A percentile compares a stretch with the other conserved stretches of the same genome.
These are phyloP conservation scores for Cryphonectria japonica DNA, from an alignment of 2,329 filamentous ascomycete species.

Conservation along the genomic window DNA sequence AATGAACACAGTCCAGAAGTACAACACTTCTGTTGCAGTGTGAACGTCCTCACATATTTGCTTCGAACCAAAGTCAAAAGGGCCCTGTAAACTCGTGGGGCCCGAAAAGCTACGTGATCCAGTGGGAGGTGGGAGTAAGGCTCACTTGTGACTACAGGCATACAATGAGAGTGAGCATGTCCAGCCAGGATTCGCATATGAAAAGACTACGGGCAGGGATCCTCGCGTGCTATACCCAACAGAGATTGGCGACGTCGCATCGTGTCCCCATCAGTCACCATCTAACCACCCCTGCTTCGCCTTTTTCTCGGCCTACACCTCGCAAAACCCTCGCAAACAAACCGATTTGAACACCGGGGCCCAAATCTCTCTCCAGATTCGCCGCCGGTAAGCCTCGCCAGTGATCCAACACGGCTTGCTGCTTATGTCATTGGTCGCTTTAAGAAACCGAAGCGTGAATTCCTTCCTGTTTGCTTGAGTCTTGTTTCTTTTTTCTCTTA, in stretches of 20 bases:
- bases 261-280: neutral
- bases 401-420: neutral
- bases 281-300: neutral
- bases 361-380: neutral
- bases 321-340: neutral
- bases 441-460: neutral
- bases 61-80: neutral
- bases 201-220: neutral
- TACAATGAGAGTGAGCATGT: neutral
- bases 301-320: neutral
- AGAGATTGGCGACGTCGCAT: neutral
- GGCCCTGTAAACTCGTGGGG: neutral
- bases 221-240: constrained; percentile 1
- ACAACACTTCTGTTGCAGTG: neutral
- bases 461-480: neutral
- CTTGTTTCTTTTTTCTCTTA: neutral
- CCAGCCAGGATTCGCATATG: neutral
- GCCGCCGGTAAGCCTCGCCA: neutral
- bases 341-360: neutral
- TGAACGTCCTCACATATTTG: neutral
- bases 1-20: neutral
- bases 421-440: neutral
- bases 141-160: constrained; percentile 3
- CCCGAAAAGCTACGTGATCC: neutral
- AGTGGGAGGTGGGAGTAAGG: constrained; percentile 5